Evolutionary conservation across 2,329 filamentous ascomycete genomes (phyloP).

Genomic region (Pseudonectria foliicola): DNA sequence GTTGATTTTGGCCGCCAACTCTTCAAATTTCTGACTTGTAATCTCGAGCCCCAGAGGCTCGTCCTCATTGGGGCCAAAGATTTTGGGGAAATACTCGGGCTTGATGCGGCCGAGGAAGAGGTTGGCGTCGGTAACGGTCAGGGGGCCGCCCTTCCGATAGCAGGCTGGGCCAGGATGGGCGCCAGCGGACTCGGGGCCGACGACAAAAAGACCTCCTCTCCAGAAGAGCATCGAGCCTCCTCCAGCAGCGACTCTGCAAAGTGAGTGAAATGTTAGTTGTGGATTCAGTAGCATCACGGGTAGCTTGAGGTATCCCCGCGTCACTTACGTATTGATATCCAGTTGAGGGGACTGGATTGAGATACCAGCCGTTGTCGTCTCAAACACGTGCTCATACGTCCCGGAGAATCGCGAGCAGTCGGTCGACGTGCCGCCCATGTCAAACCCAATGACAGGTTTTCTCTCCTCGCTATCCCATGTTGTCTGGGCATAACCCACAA

Average conservation of each 20-base stretch:
- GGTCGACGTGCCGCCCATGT: conserved; percentile 65
- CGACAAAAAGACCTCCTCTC: conserved; percentile 65
- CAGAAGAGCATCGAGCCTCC: conserved; percentile 66
- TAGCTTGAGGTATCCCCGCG: too few relatives aligned
- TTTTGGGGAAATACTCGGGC: conserved; percentile 64
- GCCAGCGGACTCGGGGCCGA: conserved; percentile 64
- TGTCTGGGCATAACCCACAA: conserved; percentile 68
- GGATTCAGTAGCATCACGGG: too few relatives aligned
- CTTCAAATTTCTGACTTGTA: conserved; percentile 31
- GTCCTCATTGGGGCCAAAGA: conserved; percentile 63
- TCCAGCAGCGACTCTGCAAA: conserved; percentile 55
- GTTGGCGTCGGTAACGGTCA: conserved; percentile 68
- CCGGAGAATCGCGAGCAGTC: conserved; percentile 63
- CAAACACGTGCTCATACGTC: conserved; percentile 46
- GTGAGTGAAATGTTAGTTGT: not conserved
- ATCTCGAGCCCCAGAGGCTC: conserved; percentile 39
- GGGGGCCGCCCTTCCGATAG: conserved; percentile 64
- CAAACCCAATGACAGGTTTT: conserved; percentile 68
- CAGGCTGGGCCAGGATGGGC: conserved; percentile 67
- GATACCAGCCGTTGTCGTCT: conserved; percentile 71
- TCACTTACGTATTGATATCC: conserved; percentile 62
- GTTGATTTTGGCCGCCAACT: conserved; percentile 37
- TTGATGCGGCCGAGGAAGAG: conserved; percentile 54
- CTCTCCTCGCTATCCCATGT: conserved; percentile 62
- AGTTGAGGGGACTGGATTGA: conserved; percentile 73